Evolutionary conservation across 169 alveolate genomes (phyloP).

Genomic region (Hammondia hammondi): DNA sequence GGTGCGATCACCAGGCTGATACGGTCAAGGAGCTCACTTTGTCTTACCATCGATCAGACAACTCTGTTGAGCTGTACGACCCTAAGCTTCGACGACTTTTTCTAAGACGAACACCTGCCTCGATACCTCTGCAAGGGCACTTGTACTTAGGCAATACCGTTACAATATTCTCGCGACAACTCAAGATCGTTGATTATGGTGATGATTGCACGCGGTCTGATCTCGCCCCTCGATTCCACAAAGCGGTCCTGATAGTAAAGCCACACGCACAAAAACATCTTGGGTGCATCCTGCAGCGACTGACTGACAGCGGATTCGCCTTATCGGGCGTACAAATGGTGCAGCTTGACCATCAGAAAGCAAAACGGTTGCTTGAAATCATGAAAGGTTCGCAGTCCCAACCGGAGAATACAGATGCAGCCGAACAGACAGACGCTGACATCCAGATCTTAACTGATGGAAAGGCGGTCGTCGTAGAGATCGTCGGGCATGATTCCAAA

Average conservation of each 20-base stretch:
- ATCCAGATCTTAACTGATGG: neutral
- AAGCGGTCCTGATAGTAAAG: neutral
- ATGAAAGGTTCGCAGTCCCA: no score
- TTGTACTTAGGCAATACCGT: neutral
- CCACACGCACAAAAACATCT: constrained; percentile 28
- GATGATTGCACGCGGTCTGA: neutral
- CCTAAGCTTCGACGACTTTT: constrained; percentile 22
- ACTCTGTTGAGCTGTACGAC: constrained; percentile 22
- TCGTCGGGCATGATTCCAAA: neutral
- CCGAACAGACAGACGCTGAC: neutral
- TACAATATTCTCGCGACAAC: neutral
- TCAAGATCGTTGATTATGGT: constrained; percentile 14
- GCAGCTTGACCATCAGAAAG: neutral
- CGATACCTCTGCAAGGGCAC: neutral
- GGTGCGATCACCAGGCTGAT: constrained; percentile 14
- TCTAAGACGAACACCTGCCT: neutral
- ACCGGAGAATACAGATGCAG: neutral
- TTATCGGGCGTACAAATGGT: neutral
- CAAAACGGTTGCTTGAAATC: neutral
- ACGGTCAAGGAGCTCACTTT: neutral
- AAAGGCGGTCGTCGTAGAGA: neutral
- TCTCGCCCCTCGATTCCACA: neutral
- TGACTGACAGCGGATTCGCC: neutral
- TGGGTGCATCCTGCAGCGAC: neutral
- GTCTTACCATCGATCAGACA: neutral